Evolutionary conservation across 2,329 filamentous ascomycete genomes (phyloP), one percentile per base, ranked within the genome.

Genomic region (Sarocladium strictum): DNA sequence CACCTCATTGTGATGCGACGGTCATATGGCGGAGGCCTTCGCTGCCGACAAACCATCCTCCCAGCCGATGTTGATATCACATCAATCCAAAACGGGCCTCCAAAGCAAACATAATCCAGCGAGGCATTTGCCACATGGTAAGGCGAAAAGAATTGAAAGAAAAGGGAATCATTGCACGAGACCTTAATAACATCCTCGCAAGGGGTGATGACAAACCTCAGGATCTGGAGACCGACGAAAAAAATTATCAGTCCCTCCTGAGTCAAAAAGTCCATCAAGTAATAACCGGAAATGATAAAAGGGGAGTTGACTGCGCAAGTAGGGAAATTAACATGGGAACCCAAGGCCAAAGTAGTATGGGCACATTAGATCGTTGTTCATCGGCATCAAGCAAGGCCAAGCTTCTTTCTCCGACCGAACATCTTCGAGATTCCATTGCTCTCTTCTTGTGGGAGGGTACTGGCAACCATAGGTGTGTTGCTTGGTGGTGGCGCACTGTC

Each of bases 401-500:
- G 66, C 67, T 78, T 80, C 71, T 77, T 80, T 54, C 72, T 71
- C 54, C 77, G 72, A 41, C 72, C 67, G 62, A 80, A 79, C 64
- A 79, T 73, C 54, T 72, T 77, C 23, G 75, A 71, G 24, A 78
- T 66, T 9, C 73, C 69, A 49, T 65, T 71, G 51, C 64, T 61
- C n/a, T 71, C 68, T 50, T 75, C 73, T 21, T 66, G 64, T n/a
- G 64, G 56, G 6, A 63, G 61, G 24, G 32, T 3, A 21, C 35
- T 38, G 23, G 50, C 9, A 17, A 54, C 24, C 7, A 61, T 61
- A 2, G 62, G 58, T 14, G 61, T 56, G 24, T 65, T 59, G 23
- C 68, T 62, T 14, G 76, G 74, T 1, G 85, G 84, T 2, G 87
- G 87, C 32, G 77, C 84, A 14, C 86, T 87, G 62, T 83, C 83